phyloP scores from a whole-genome alignment of 192 early-diverging fungal genomes.

The Backusella tarrabulga region DNA sequence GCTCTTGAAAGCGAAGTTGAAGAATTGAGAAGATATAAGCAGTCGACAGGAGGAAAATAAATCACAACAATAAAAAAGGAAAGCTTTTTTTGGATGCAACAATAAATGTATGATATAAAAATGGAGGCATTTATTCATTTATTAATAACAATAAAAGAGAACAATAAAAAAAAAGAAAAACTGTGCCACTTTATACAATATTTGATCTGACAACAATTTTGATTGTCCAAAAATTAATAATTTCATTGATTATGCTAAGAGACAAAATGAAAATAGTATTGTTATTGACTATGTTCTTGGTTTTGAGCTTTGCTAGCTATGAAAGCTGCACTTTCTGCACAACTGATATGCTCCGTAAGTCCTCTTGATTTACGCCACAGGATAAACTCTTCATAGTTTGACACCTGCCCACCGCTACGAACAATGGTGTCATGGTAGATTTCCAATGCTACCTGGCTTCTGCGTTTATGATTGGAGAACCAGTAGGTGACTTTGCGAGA shows the following conservation, averaged over 20 bases:
- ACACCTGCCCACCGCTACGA: background rate
- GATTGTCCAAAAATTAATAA: too few species aligned
- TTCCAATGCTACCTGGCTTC: background rate
- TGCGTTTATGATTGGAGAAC: conserved; percentile 31
- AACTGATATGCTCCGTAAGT: background rate
- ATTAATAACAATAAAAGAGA: background rate
- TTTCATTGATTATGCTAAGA: background rate
- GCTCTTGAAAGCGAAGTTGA: conserved; percentile 44
- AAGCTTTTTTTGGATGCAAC: background rate
- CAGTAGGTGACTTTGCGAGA: conserved; percentile 29
- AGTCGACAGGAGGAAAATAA: background rate
- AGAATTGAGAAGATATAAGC: conserved; percentile 42
- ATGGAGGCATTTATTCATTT: too few species aligned
- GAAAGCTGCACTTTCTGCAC: background rate
- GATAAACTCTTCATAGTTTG: background rate
- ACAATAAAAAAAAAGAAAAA: background rate
- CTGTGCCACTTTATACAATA: background rate
- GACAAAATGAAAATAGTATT: background rate
- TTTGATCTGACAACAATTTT: too few species aligned
- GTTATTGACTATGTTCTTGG: background rate
- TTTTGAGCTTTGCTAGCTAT: background rate
- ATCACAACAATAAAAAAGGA: background rate
- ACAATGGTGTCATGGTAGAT: background rate
- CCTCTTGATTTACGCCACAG: background rate
- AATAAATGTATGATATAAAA: background rate